These are phyloP conservation scores for Gossypium sturtianum DNA, from an alignment of 345 rosid genomes.

Conservation along the genomic window DNA sequence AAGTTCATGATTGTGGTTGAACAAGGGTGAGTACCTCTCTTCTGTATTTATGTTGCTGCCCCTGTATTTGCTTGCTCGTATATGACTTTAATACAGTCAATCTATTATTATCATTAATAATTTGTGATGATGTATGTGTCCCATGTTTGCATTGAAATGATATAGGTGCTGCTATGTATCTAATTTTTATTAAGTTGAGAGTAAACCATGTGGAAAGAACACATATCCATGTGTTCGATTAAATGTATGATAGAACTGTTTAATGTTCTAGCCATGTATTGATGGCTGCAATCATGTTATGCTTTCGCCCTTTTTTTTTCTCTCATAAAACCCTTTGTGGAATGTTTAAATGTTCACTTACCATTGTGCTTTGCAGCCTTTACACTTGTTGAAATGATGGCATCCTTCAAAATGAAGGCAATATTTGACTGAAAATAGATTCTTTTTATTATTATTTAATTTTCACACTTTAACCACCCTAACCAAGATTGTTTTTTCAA, in stretches of 20 bases:
- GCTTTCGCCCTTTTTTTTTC: background rate
- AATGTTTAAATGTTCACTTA: background rate
- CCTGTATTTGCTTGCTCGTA: background rate
- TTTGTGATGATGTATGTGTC: background rate
- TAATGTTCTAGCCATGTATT: background rate
- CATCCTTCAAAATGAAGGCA: constrained; percentile 3
- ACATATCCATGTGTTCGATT: background rate
- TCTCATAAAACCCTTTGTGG: background rate
- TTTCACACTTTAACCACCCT: background rate
- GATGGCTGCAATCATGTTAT: constrained; percentile 5
- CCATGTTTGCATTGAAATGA: background rate
- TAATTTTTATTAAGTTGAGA: background rate
- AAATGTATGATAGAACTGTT: background rate
- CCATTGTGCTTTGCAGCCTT: background rate
- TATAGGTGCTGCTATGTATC: background rate
- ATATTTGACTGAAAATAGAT: background rate
- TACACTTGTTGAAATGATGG: background rate
- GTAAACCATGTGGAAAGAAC: background rate
- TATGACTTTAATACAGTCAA: background rate
- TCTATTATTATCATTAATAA: background rate
- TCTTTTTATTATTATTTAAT: background rate
- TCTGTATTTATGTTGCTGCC: background rate
- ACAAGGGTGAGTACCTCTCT: background rate
- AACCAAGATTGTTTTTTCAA: background rate
- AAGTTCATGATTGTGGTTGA: background rate